Evolutionary conservation across 495 filamentous ascomycete species (phyloP).

Genomic region (Clavariopsis aquatica): DNA sequence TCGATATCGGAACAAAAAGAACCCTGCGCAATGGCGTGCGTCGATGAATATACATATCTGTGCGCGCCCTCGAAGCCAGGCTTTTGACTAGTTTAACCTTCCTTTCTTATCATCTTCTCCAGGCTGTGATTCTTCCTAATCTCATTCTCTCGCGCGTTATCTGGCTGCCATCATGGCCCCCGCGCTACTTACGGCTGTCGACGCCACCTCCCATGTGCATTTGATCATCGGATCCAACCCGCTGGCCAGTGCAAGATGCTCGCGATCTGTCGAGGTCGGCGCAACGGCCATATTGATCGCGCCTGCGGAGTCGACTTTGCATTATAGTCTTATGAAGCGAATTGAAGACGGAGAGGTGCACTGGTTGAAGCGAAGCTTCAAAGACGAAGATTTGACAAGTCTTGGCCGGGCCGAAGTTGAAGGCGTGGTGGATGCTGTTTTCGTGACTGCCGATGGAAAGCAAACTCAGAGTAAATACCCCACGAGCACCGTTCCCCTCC

Average conservation of each 20-base stretch:
- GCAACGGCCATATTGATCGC: slow-evolving; percentile 84
- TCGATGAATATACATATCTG: not conserved
- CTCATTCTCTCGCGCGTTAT: not conserved
- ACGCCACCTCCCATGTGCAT: slow-evolving; percentile 76
- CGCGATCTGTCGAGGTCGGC: slow-evolving; percentile 80
- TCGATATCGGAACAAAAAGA: slow-evolving; percentile 35
- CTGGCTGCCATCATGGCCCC: slow-evolving; percentile 40
- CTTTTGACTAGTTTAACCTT: not conserved
- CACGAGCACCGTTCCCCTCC: slow-evolving; percentile 1
- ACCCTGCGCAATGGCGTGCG: not conserved
- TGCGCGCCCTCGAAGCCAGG: not conserved
- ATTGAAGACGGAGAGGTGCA: slow-evolving; percentile 71
- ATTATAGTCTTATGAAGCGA: slow-evolving; percentile 71
- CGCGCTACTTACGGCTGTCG: slow-evolving; percentile 73
- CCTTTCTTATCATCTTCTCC: not conserved
- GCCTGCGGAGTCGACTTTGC: slow-evolving; percentile 61
- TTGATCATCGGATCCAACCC: slow-evolving; percentile 84
- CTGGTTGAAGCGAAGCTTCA: slow-evolving; percentile 70
- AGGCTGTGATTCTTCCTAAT: not conserved
- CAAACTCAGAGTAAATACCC: slow-evolving; percentile 53
- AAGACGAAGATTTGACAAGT: slow-evolving; percentile 70
- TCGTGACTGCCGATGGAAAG: slow-evolving; percentile 69
- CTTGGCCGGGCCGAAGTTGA: slow-evolving; percentile 80
- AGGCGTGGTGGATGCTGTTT: slow-evolving; percentile 83
- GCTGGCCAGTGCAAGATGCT: slow-evolving; percentile 77